A percentile compares a stretch with the other conserved stretches of the same genome.
These are phyloP conservation scores for Coemansia sp. DNA, from an alignment of 192 early-diverging fungal species.

Conservation along the genomic window DNA sequence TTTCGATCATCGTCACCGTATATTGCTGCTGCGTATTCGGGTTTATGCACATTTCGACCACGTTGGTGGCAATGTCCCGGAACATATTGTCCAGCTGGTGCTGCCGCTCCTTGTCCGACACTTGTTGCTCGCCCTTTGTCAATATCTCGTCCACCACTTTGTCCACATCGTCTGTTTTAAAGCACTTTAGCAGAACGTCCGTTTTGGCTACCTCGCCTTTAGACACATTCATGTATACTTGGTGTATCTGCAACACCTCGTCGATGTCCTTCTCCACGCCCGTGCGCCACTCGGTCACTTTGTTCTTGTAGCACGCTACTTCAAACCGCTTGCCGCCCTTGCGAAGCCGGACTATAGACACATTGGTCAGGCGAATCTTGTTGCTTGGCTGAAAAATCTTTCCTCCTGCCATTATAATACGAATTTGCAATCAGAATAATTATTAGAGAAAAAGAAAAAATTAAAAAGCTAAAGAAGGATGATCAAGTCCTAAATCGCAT, in stretches of 20 bases:
- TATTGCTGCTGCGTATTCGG: slow-evolving; percentile 93
- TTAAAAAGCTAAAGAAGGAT: neutral
- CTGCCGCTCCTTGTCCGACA: slow-evolving; percentile 93
- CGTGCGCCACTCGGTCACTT: slow-evolving; percentile 93
- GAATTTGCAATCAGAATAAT: neutral
- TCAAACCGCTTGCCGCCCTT: slow-evolving; percentile 99
- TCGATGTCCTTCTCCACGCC: slow-evolving; percentile 95
- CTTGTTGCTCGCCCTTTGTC: slow-evolving; percentile 94
- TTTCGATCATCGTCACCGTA: slow-evolving; percentile 97
- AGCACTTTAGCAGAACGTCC: slow-evolving; percentile 84
- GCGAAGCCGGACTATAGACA: slow-evolving; percentile 90
- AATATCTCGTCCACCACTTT: slow-evolving; percentile 88
- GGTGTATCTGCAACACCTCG: slow-evolving; percentile 94
- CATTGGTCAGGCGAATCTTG: slow-evolving; percentile 85
- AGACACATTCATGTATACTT: slow-evolving; percentile 92
- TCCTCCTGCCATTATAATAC: slow-evolving; percentile 24
- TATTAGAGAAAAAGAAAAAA: slow-evolving; percentile 2
- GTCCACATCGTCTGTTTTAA: slow-evolving; percentile 81
- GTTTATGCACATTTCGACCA: slow-evolving; percentile 95
- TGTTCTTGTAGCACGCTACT: slow-evolving; percentile 99
- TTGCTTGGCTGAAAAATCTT: slow-evolving; percentile 52
- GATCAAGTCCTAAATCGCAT: neutral
- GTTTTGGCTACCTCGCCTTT: slow-evolving; percentile 93
- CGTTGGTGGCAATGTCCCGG: slow-evolving; percentile 93
- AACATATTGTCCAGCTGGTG: slow-evolving; percentile 79